These are phyloP conservation scores for Phyllostachys edulis DNA, from an alignment of 176 grass and related monocot species.

Conservation along the genomic window DNA sequence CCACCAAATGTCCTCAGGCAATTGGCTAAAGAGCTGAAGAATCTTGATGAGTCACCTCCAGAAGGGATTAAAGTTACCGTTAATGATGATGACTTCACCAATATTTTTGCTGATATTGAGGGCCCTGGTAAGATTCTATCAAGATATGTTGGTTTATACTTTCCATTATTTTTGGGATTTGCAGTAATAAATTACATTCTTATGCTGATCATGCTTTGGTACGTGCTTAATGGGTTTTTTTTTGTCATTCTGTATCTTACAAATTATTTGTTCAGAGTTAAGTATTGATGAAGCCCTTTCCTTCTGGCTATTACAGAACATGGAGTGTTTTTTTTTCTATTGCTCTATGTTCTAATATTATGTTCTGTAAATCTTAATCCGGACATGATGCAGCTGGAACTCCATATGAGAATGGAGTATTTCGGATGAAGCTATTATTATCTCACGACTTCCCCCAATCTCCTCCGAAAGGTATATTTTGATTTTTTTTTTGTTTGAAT, in stretches of 20 bases:
- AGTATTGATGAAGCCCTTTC: neutral
- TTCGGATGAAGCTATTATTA: conserved; percentile 87
- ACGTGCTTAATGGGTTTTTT: neutral
- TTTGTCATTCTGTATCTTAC: neutral
- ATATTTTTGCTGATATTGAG: conserved; percentile 79
- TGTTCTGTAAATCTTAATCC: conserved; percentile 1
- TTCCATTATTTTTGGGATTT: neutral
- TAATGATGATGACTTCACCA: conserved; percentile 86
- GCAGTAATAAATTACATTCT: conserved; percentile 5
- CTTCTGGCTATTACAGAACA: neutral
- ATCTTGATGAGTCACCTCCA: conserved; percentile 83
- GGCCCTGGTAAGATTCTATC: conserved; percentile 66
- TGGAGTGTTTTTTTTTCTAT: neutral
- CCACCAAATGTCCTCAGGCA: conserved; percentile 91
- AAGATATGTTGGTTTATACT: neutral
- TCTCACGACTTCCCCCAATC: conserved; percentile 84
- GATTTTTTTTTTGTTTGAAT: too few relatives aligned
- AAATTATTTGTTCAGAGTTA: neutral
- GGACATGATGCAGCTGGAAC: conserved; percentile 59
- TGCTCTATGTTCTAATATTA: neutral
- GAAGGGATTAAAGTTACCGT: conserved; percentile 86
- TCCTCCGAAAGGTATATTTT: conserved; percentile 51
- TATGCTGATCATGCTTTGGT: neutral
- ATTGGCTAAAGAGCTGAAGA: conserved; percentile 87
- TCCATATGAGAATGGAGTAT: conserved; percentile 92